Evolutionary conservation across 352 stramenopile species (phyloP).

Genomic region (Globisporangium uncinulatum): DNA sequence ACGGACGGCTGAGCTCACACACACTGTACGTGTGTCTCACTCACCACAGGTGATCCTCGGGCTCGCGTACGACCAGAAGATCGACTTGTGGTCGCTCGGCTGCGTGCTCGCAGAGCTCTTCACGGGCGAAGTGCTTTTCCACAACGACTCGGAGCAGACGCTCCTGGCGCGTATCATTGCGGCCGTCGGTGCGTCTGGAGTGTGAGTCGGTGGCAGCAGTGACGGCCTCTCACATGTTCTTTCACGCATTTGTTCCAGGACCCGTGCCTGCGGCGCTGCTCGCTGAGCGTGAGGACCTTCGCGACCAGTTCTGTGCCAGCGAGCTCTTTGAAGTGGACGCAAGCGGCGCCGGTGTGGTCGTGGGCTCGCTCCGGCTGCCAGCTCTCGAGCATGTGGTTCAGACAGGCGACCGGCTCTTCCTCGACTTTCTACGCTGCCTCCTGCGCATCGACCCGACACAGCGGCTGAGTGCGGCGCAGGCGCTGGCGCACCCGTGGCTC

Average conservation of each 20-base stretch:
- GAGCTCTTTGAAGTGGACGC: slow-evolving; percentile 46
- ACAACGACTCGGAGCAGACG: slow-evolving; percentile 84
- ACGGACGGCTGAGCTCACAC: neutral
- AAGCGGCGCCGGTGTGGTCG: slow-evolving; percentile 42
- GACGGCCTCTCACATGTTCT: no score
- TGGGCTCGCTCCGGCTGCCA: slow-evolving; percentile 22
- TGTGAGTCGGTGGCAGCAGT: neutral
- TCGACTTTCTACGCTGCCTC: slow-evolving; percentile 62
- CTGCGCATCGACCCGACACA: slow-evolving; percentile 57
- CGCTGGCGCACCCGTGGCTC: slow-evolving; percentile 63
- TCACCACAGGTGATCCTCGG: slow-evolving; percentile 90
- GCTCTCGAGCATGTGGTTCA: slow-evolving; percentile 51
- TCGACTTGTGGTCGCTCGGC: slow-evolving; percentile 88
- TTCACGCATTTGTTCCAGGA: slow-evolving; percentile 18
- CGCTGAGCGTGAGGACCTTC: slow-evolving; percentile 34
- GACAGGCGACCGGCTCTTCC: slow-evolving; percentile 50
- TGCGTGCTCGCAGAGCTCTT: slow-evolving; percentile 87
- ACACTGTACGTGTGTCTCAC: neutral
- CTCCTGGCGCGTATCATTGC: slow-evolving; percentile 91
- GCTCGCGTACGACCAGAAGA: slow-evolving; percentile 83
- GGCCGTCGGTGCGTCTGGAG: slow-evolving; percentile 41
- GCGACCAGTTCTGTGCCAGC: slow-evolving; percentile 53
- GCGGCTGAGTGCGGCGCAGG: slow-evolving; percentile 46
- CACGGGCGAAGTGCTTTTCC: slow-evolving; percentile 85
- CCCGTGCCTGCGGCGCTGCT: slow-evolving; percentile 64